Evolutionary conservation across 495 filamentous ascomycete genomes (phyloP).

Genomic region (Pseudevernia furfuracea): DNA sequence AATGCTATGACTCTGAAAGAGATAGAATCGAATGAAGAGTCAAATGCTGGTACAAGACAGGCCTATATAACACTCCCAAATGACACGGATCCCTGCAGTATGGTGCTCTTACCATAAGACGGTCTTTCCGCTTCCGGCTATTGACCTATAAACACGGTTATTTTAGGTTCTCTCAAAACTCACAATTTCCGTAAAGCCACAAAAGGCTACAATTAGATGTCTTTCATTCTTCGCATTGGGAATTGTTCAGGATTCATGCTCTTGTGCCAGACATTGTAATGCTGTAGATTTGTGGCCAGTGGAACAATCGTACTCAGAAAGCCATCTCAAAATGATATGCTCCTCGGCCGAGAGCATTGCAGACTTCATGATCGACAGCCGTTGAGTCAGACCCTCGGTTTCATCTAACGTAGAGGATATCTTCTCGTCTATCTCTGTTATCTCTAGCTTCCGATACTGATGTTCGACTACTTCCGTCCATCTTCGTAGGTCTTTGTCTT

Average conservation of each 20-base stretch:
- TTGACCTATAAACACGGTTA: too few species aligned
- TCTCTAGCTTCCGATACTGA: slow-evolving; percentile 1
- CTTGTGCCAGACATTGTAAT: background rate
- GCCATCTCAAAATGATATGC: slow-evolving; percentile 11
- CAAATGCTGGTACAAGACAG: too few species aligned
- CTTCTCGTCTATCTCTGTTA: background rate
- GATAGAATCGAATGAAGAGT: too few species aligned
- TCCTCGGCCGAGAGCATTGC: slow-evolving; percentile 4
- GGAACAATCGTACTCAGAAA: background rate
- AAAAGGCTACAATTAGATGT: slow-evolving; percentile 7
- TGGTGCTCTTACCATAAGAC: too few species aligned
- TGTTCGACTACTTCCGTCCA: slow-evolving; percentile 10
- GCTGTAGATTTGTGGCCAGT: slow-evolving; percentile 7
- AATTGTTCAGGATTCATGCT: slow-evolving; percentile 7
- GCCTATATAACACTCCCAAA: too few species aligned
- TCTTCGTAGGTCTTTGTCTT: background rate
- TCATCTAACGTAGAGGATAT: background rate
- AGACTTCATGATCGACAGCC: background rate
- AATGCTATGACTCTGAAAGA: too few species aligned
- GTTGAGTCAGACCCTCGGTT: background rate
- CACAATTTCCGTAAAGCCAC: slow-evolving; percentile 20
- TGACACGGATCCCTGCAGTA: too few species aligned
- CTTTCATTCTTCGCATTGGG: slow-evolving; percentile 1
- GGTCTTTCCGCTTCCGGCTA: too few species aligned
- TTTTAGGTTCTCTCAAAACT: too few species aligned